Evolutionary conservation across 2,329 filamentous ascomycete species (phyloP), one percentile per base, ranked within the genome.

Genomic region (Hypoxylon sp.): DNA sequence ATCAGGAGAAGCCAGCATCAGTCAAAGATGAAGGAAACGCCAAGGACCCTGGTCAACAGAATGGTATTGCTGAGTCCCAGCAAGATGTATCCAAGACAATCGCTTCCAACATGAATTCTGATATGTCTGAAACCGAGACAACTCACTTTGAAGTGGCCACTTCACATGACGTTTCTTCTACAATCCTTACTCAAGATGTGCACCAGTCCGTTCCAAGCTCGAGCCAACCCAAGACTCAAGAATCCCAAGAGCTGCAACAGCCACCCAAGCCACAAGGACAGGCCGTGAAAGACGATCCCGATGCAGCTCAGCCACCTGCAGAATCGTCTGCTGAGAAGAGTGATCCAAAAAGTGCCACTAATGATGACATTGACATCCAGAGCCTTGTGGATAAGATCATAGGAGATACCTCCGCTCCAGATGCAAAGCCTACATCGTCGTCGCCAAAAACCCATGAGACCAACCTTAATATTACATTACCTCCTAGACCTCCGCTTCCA

Each of bases 21-120:
- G 70, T 72, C 58, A 76, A 78, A 72, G 78, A 77, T 77, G 81
- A 80, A 76, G 84, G 85, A 80, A 84, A 86, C 79, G 82, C 83
- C 73, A 85, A 82, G 76, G 83, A 80, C 39, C 84, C 85, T 81
- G 82, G 86, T 63, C 82, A 83, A 63, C 79, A 75, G 54, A 78
- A 78, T 68, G 78, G 76, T 72, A 77, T 79, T 75, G 73, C 67
- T 70, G 76, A 75, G 52, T 67, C 71, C 64, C 75, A 75, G 70
- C 74, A 78, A 74, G 76, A 82, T 84, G 80, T 85, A 84, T 80
- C 82, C 78, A 79, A 81, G 74, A 78, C 80, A 50, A 72, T 55
- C 62, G 31, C 68, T 67, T 65, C 62, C 50, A 68, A 33, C 65
- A 35, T 44, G 68, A 71, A 53, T 65, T 64, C 66, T 70, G 71